These are phyloP conservation scores for Agaricus subrufescens DNA, from an alignment of 768 basidiomycete genomes.

Conservation along the genomic window DNA sequence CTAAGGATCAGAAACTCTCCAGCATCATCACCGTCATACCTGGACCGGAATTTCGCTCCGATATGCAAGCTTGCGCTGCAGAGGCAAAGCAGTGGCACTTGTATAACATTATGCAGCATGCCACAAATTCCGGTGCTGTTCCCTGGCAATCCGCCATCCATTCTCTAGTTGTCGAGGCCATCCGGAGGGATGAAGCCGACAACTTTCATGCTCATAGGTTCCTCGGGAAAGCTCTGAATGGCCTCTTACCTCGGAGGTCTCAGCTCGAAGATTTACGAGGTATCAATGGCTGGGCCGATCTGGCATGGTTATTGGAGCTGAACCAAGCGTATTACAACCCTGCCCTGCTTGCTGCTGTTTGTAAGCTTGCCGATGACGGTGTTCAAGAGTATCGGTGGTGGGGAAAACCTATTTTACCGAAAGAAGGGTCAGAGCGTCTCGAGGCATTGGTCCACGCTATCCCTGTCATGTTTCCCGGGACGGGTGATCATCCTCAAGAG, in stretches of 20 bases:
- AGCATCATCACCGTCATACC: background rate
- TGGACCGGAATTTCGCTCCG: background rate
- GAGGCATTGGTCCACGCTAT: constrained; percentile 7
- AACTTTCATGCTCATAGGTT: constrained; percentile 13
- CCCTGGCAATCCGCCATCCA: constrained; percentile 19
- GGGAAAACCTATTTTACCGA: constrained; percentile 6
- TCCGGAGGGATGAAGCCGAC: constrained; percentile 17
- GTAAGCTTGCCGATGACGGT: constrained; percentile 9
- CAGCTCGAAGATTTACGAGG: constrained; percentile 11
- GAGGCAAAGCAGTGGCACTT: constrained; percentile 15
- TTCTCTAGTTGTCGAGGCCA: constrained; percentile 18
- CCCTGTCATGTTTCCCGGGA: background rate
- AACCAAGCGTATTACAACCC: constrained; percentile 23
- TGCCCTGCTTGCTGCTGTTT: constrained; percentile 19
- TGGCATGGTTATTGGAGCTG: constrained; percentile 22
- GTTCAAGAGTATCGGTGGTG: constrained; percentile 9
- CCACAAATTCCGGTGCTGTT: constrained; percentile 13
- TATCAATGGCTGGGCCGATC: constrained; percentile 18
- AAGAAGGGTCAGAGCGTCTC: constrained; percentile 8
- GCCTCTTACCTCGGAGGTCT: constrained; percentile 18
- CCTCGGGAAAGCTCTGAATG: constrained; percentile 21
- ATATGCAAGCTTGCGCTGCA: constrained; percentile 9
- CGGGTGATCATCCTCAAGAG: background rate
- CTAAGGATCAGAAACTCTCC: background rate
- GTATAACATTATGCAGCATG: constrained; percentile 17